Evolutionary conservation across 2,329 filamentous ascomycete genomes (phyloP).

Genomic region (Biscogniauxia marginata): DNA sequence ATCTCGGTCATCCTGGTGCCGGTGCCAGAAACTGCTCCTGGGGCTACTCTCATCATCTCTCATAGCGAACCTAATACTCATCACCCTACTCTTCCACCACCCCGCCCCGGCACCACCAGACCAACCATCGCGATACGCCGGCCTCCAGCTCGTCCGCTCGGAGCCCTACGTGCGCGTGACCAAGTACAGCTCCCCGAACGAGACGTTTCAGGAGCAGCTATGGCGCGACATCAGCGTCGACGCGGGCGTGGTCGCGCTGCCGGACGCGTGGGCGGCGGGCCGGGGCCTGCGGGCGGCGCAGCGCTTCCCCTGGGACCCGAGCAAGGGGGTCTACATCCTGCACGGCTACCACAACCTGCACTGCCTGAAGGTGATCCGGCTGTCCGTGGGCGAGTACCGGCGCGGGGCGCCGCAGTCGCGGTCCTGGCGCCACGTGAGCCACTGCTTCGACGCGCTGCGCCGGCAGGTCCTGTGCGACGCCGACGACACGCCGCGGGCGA

Average conservation of each 20-base stretch:
- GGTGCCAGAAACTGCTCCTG: no score
- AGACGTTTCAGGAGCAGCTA: conserved; percentile 14
- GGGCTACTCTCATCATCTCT: no score
- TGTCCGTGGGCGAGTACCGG: conserved; percentile 16
- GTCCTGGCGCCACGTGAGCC: conserved; percentile 16
- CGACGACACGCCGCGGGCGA: conserved; percentile 30
- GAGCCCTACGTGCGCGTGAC: conserved; percentile 15
- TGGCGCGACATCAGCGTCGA: conserved; percentile 19
- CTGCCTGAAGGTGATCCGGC: conserved; percentile 26
- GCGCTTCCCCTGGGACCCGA: conserved; percentile 32
- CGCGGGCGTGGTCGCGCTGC: conserved; percentile 21
- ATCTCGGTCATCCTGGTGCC: no score
- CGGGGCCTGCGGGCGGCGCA: conserved; percentile 24
- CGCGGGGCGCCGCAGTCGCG: conserved; percentile 9
- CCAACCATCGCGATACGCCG: conserved; percentile 5
- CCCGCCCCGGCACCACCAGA: not conserved
- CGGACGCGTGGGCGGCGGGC: conserved; percentile 17
- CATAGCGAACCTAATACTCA: no score
- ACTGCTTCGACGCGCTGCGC: conserved; percentile 31
- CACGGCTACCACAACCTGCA: conserved; percentile 32
- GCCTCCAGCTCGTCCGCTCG: conserved; percentile 1
- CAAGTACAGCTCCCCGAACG: conserved; percentile 9
- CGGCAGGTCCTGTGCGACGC: conserved; percentile 31
- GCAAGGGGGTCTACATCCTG: conserved; percentile 30
- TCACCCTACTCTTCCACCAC: not conserved